Conservation (phyloP, 345 rosid genomes). For the Syzygium aqueum region DNA sequence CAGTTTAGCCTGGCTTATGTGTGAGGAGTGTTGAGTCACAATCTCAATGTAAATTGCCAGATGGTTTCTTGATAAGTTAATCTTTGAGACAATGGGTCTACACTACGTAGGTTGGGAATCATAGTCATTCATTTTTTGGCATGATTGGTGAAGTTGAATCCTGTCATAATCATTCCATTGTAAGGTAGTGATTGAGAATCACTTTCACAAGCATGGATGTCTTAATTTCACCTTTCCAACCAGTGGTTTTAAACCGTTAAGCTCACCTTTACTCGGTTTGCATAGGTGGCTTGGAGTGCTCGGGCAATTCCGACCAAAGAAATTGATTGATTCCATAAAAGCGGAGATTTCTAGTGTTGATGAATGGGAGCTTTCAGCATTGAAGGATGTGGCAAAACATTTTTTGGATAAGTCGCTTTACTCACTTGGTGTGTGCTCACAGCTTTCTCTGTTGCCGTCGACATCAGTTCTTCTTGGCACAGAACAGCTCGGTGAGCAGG, state of each 20-base stretch:
- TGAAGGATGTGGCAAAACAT: slow-evolving; percentile 49
- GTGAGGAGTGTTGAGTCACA: background rate
- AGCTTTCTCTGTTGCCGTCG: slow-evolving; percentile 38
- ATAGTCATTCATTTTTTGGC: background rate
- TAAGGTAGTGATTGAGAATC: background rate
- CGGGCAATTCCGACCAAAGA: slow-evolving; percentile 77
- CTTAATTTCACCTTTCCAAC: background rate
- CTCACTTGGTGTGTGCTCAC: slow-evolving; percentile 53
- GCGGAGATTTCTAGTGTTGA: slow-evolving; percentile 36
- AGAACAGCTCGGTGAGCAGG: slow-evolving; percentile 51
- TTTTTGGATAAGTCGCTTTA: slow-evolving; percentile 68
- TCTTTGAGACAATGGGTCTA: background rate
- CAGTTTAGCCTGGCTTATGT: background rate
- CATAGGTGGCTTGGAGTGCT: slow-evolving; percentile 71
- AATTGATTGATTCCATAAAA: slow-evolving; percentile 52
- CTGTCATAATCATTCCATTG: background rate
- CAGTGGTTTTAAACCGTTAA: background rate
- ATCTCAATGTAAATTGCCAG: background rate
- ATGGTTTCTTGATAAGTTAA: background rate
- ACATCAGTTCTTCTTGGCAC: slow-evolving; percentile 41
- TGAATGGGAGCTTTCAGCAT: slow-evolving; percentile 37
- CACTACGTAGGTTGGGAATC: background rate
- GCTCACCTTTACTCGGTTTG: background rate
- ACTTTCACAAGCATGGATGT: background rate
- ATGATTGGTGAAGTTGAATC: background rate